Base-by-base conservation (phyloP, 2,329 filamentous ascomycete species). In the Tricladium varicosporioides region DNA sequence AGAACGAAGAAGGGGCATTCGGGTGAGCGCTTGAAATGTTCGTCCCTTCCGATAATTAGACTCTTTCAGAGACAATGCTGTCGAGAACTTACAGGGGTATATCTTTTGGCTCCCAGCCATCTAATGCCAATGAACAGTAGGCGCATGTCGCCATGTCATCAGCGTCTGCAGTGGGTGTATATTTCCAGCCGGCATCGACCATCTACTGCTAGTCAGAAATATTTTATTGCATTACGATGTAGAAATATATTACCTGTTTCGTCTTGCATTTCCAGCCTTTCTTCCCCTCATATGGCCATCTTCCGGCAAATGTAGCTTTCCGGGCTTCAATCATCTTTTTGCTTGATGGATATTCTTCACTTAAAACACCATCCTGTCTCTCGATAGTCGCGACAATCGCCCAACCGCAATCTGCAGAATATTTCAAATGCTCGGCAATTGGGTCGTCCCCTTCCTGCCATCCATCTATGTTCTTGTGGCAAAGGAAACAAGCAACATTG, bases 91-190 rank as follows among this genome's bases (percentile, higher is more conserved):
- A 92, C 86, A 88, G 83, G 60, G 94, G 94, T 70, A 96, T 91
- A 71, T 99, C 94, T 58, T 87, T 86, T 1, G 88, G 87, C 70
- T 97, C 94, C 94, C 95, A 99, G 5, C 92, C 92, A 72, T 97
- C 93, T 10, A 99, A 81, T 10, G 88, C 91, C 14, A 97, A 76
- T 56, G 89, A 85, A 75, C 94, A 99, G 74, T 97, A 97, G 27
- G 89, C 82, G 71, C 94, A 99, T 10, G 89, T 94, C 9, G 91
- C 90, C 75, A 93, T 90, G 72, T 99, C 94, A 63, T 94, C 87
- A 11, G 86, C 91, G 45, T 93, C 91, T 45, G 83, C 76, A 5
- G 85, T 90, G 0, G 94, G 92, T 19, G 92, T 95, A 74, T 92
- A 97, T 70, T 89, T 92, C 92, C 93, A 99, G 10, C 94, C 94